phyloP scores from a whole-genome alignment of 495 filamentous ascomycete species.

The Tetracladium setigerum region DNA sequence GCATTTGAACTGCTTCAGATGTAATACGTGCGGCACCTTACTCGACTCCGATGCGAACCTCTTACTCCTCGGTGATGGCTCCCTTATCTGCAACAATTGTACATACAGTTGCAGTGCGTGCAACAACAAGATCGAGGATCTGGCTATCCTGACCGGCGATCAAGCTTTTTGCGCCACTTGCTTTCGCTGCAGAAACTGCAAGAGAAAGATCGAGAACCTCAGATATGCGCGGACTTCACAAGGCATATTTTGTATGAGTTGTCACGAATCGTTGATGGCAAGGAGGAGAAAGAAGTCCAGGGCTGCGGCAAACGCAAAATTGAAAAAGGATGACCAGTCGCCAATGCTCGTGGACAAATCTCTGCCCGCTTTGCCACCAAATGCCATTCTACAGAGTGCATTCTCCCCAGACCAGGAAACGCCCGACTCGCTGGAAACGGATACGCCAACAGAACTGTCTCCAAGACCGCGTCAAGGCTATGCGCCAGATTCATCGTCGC shows the following conservation, averaged over 20 bases:
- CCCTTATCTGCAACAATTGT: constrained; percentile 97
- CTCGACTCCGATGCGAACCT: constrained; percentile 99
- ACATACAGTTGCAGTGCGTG: constrained; percentile 99
- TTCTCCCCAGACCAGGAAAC: constrained; percentile 63
- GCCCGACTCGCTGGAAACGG: constrained; percentile 52
- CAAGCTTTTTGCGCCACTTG: constrained; percentile 98
- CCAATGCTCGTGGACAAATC: constrained; percentile 84
- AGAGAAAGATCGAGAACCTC: constrained; percentile 95
- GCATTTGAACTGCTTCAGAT: constrained; percentile 99
- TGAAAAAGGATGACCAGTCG: constrained; percentile 49
- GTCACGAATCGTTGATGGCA: constrained; percentile 98
- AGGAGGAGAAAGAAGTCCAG: constrained; percentile 83
- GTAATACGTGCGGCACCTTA: constrained; percentile 89
- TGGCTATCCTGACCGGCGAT: constrained; percentile 95
- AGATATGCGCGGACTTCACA: constrained; percentile 97
- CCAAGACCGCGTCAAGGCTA: constrained; percentile 51
- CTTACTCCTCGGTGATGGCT: constrained; percentile 92
- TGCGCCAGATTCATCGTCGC: constrained; percentile 37
- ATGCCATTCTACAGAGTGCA: constrained; percentile 49
- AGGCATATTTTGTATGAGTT: constrained; percentile 99
- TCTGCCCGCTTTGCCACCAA: constrained; percentile 82
- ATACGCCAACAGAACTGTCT: constrained; percentile 65
- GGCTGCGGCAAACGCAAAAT: constrained; percentile 49
- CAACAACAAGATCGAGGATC: constrained; percentile 94
- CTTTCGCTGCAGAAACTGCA: constrained; percentile 97